These are phyloP conservation scores for Aspergillus chevalieri DNA, from an alignment of 2,329 filamentous ascomycete genomes.

Conservation along the genomic window DNA sequence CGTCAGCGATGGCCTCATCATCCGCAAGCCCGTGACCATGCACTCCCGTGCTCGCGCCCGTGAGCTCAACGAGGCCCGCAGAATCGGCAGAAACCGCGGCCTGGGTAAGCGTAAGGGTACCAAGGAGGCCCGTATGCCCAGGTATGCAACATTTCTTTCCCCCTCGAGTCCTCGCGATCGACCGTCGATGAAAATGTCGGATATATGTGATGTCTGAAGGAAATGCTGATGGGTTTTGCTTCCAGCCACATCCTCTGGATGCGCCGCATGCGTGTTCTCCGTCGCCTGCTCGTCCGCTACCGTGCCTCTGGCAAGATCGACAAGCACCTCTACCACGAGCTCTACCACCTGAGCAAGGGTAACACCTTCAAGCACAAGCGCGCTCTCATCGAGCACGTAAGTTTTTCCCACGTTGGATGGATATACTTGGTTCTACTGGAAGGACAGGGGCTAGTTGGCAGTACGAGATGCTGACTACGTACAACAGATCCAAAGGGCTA, in stretches of 20 bases:
- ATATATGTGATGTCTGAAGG: not conserved
- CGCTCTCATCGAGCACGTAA: slow-evolving; percentile 98
- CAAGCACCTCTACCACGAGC: slow-evolving; percentile 99
- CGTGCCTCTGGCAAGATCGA: slow-evolving; percentile 99
- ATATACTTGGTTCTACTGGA: not conserved
- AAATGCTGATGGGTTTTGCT: slow-evolving; percentile 18
- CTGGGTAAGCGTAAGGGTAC: slow-evolving; percentile 99
- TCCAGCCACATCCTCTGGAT: slow-evolving; percentile 96
- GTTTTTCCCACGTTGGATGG: slow-evolving; percentile 31
- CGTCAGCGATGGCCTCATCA: slow-evolving; percentile 99
- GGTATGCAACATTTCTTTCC: slow-evolving; percentile 51
- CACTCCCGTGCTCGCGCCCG: slow-evolving; percentile 96
- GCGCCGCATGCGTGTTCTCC: slow-evolving; percentile 98
- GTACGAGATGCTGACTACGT: slow-evolving; percentile 9
- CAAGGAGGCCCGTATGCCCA: slow-evolving; percentile 97
- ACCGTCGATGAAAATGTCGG: not conserved
- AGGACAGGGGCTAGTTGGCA: slow-evolving; percentile 2
- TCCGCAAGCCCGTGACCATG: slow-evolving; percentile 99
- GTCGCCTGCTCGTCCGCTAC: slow-evolving; percentile 99
- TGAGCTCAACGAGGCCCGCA: slow-evolving; percentile 87
- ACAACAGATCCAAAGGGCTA: slow-evolving; percentile 94
- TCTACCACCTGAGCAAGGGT: slow-evolving; percentile 99
- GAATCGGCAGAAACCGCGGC: slow-evolving; percentile 95
- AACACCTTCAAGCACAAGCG: slow-evolving; percentile 99
- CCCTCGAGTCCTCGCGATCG: not conserved